phyloP scores from a whole-genome alignment of 345 rosid species.

The Heritiera fomes region DNA sequence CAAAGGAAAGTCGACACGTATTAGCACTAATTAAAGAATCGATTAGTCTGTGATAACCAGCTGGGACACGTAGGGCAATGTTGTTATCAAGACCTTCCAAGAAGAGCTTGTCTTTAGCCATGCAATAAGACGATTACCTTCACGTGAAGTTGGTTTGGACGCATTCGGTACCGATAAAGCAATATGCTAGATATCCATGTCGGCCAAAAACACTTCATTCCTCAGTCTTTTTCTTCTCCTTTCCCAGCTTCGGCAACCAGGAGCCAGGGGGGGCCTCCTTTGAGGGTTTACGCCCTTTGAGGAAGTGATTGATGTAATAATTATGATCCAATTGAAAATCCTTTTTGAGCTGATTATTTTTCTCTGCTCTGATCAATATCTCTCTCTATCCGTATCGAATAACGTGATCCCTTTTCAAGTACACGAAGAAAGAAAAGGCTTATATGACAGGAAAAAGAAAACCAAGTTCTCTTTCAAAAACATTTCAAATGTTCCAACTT shows the following conservation, averaged over 20 bases:
- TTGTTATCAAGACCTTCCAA: not conserved
- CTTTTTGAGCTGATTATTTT: not conserved
- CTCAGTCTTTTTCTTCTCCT: not conserved
- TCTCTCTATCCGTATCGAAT: not conserved
- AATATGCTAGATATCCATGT: not conserved
- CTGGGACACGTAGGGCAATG: not conserved
- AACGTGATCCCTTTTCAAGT: not conserved
- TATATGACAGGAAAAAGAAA: not conserved
- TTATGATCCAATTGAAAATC: conserved; percentile 3
- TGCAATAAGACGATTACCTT: not conserved
- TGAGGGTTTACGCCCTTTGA: not conserved
- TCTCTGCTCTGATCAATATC: not conserved
- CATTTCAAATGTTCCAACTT: too few relatives aligned
- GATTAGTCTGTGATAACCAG: not conserved
- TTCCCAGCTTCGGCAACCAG: not conserved
- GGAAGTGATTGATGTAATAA: conserved; percentile 18
- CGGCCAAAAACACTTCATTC: not conserved
- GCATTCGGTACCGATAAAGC: not conserved
- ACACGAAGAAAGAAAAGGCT: not conserved
- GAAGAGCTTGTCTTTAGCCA: not conserved
- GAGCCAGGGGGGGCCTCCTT: not conserved
- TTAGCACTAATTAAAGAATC: not conserved
- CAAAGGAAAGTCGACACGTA: not conserved
- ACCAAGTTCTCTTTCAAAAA: too few relatives aligned
- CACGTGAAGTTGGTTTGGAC: conserved; percentile 16